Percentiles rank a stretch among this genome's conserved stretches.
Evolutionary conservation across 208 protist genomes (phyloP).

Genomic region (Phytomonas sp.): DNA sequence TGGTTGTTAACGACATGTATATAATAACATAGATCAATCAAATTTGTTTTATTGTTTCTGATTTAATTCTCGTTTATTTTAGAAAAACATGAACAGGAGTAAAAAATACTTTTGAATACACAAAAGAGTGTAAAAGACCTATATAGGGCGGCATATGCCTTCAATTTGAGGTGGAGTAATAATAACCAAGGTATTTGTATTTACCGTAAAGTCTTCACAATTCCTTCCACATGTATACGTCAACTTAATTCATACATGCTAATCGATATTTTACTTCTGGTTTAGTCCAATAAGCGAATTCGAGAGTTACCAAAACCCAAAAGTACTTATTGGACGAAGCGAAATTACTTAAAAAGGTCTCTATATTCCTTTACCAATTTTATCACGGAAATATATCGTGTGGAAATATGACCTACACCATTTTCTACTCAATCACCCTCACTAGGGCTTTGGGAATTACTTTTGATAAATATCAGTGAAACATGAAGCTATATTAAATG

Average conservation of each 20-base stretch:
- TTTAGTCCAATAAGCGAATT: neutral
- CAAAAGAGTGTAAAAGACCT: neutral
- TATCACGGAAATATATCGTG: neutral
- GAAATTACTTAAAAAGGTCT: neutral
- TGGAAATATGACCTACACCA: neutral
- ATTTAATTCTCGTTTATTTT: constrained; percentile 6
- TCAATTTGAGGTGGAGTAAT: neutral
- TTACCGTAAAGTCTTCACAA: neutral
- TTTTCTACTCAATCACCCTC: neutral
- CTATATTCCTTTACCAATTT: neutral
- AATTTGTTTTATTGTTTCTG: constrained; percentile 10
- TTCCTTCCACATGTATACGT: neutral
- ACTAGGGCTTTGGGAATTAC: neutral
- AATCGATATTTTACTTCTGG: neutral
- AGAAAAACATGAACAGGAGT: neutral
- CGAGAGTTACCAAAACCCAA: neutral
- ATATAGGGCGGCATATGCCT: neutral
- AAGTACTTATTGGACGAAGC: neutral
- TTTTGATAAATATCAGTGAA: neutral
- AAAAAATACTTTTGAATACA: neutral
- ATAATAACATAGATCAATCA: constrained; percentile 10
- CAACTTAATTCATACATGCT: neutral
- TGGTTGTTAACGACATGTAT: neutral
- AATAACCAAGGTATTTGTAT: neutral
- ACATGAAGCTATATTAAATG: neutral